Evolutionary conservation across 768 basidiomycete species (phyloP).

Genomic region (Mrakia hoshinonis): DNA sequence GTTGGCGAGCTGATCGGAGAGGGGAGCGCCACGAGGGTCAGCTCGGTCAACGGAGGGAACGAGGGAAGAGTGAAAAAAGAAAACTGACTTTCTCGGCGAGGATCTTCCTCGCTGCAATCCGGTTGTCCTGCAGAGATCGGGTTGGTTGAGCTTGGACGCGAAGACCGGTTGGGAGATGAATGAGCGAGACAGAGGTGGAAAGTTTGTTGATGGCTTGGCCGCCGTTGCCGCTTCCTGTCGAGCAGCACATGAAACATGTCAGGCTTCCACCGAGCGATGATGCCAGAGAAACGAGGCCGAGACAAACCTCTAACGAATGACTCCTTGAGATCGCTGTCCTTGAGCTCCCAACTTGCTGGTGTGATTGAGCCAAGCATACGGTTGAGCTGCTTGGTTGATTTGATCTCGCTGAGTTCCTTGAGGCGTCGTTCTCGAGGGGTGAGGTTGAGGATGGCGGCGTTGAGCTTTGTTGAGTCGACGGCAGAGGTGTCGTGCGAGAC

Average conservation of each 20-base stretch:
- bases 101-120: constrained; percentile 63
- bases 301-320: constrained; percentile 67
- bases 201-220: constrained; percentile 98
- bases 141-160: constrained; percentile 83
- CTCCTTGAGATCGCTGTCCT: constrained; percentile 75
- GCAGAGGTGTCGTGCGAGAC: not conserved
- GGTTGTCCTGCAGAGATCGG: constrained; percentile 68
- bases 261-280: constrained; percentile 1
- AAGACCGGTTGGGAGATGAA: constrained; percentile 80
- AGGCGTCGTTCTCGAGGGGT: not conserved
- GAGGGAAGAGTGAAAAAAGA: not conserved
- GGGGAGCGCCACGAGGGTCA: not conserved
- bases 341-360: not conserved
- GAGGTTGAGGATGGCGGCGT: not conserved
- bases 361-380: constrained; percentile 32
- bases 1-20: not conserved
- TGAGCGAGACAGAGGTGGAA: constrained; percentile 61
- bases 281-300: not conserved
- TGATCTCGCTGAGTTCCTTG: not conserved
- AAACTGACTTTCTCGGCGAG: constrained; percentile 59
- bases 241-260: constrained; percentile 14
- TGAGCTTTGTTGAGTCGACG: not conserved
- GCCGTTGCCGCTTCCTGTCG: constrained; percentile 74
- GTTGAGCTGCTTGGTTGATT: constrained; percentile 39
- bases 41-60: not conserved